Base-by-base conservation (phyloP, 495 filamentous ascomycete species). In the Penicillium odoratum region DNA sequence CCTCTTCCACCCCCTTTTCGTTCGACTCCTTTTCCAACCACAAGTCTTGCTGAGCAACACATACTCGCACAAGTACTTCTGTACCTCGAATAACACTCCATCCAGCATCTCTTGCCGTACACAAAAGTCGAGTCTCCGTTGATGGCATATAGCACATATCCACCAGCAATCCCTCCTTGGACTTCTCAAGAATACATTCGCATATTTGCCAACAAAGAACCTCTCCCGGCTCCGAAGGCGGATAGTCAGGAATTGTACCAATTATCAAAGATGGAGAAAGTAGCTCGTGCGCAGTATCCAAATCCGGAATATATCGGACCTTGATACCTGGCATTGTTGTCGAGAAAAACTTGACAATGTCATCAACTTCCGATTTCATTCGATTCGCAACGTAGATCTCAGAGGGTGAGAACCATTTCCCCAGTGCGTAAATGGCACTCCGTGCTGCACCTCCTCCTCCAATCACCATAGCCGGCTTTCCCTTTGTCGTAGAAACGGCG, bases 361-460 rank as follows among this genome's bases (percentile, higher is more conserved):
- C 76, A 7, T 78, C 75, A 15, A 85, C 78, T 67, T 89, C 85
- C 11, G 33, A 51, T 26, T 67, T 49, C 57, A 85, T 72, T 44
- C 48, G 26, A 31, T 50, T 50, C 13, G 7, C 29, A 16, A 34
- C 16, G 15, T 50, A 50, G 30, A 50, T 50, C 48, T 50, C 30
- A 21, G 28, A 31, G 9, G 48, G 28, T 18, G 28, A 30, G 15
- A 50, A 31, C 72, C 75, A 85, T 33, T 50, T 50, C 28, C 48
- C 33, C 29, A 50, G 9, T 7, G 48, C 51, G 45, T 88, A 89
- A 6, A 89, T 78, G 9, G 84, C 83, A 21, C 74, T 78, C n/a
- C 85, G 67, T 43, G 79, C 77, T 2, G 84, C 85, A 13, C 85
- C 85, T 8, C 85, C 85, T 1, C 82, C 83, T 7, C 86, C 86